Percentiles rank a stretch among this genome's conserved stretches.
Conservation (phyloP, 306 rosid genomes). For the Dryas octopetala region DNA sequence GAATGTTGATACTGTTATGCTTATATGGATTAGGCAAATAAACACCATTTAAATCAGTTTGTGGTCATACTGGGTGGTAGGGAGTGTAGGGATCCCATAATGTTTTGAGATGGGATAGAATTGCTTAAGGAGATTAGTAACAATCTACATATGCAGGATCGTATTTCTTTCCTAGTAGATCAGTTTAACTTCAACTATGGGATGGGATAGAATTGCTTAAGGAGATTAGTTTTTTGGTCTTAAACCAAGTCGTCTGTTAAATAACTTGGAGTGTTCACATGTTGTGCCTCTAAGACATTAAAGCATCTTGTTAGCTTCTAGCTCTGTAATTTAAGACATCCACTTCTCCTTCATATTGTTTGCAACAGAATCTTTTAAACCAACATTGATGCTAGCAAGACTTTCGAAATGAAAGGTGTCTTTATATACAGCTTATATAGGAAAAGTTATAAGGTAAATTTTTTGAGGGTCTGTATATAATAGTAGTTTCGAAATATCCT, state of each 20-base stretch:
- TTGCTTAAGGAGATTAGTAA: neutral
- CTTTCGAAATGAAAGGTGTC: neutral
- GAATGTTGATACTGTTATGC: neutral
- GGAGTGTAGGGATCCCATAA: no score
- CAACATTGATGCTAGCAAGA: neutral
- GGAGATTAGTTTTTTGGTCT: neutral
- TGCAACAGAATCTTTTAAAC: neutral
- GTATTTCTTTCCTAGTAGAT: no score
- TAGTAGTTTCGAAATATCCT: neutral
- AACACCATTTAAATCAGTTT: no score
- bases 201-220: neutral
- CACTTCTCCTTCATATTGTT: neutral
- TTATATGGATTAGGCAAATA: no score
- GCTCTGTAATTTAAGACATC: neutral
- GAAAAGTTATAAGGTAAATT: neutral
- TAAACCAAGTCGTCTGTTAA: neutral
- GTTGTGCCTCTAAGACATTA: neutral
- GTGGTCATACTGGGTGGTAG: no score
- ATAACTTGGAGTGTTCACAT: neutral
- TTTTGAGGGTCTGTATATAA: neutral
- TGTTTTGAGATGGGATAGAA: neutral
- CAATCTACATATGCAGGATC: no score
- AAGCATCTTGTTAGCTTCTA: neutral
- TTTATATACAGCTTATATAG: neutral
- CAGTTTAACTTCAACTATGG: no score